These are phyloP conservation scores for Pleurotus cornucopiae DNA, from an alignment of 768 basidiomycete species.

Conservation along the genomic window DNA sequence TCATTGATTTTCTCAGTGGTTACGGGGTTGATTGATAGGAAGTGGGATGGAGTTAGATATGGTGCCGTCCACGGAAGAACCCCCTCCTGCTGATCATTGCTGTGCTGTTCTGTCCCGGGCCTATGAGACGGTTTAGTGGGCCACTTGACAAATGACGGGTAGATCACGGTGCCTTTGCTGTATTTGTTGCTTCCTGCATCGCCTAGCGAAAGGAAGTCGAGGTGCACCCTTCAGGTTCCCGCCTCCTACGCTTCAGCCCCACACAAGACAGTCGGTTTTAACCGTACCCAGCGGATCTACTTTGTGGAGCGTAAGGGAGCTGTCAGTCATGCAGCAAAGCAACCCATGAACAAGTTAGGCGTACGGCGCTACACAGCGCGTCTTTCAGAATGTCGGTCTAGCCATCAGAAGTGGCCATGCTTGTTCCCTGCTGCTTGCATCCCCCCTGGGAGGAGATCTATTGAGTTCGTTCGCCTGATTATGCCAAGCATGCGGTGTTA, in stretches of 20 bases:
- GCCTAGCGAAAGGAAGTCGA: neutral
- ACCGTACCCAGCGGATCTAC: constrained; percentile 4
- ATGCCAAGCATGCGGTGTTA: constrained; percentile 8
- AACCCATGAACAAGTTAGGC: neutral
- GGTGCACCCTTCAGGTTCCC: neutral
- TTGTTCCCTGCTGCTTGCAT: neutral
- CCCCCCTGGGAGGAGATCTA: no score
- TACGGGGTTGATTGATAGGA: constrained; percentile 1
- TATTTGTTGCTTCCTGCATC: constrained; percentile 4
- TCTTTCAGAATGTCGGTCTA: no score
- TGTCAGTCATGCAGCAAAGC: neutral
- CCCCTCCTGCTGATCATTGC: constrained; percentile 6
- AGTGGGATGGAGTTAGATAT: neutral
- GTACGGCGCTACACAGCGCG: neutral
- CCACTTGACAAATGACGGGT: constrained; percentile 1
- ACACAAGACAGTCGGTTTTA: neutral
- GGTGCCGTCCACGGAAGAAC: constrained; percentile 7
- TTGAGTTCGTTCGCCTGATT: neutral
- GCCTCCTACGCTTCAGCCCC: neutral
- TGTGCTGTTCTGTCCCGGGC: neutral
- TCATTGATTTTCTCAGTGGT: constrained; percentile 1
- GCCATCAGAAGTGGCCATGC: no score
- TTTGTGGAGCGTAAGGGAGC: neutral
- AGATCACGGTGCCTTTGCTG: neutral
- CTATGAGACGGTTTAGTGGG: constrained; percentile 1